Percentiles rank a stretch among this genome's conserved stretches.
These are phyloP conservation scores for Pseudotulostoma volvatum DNA, from an alignment of 495 filamentous ascomycete genomes.

Conservation along the genomic window DNA sequence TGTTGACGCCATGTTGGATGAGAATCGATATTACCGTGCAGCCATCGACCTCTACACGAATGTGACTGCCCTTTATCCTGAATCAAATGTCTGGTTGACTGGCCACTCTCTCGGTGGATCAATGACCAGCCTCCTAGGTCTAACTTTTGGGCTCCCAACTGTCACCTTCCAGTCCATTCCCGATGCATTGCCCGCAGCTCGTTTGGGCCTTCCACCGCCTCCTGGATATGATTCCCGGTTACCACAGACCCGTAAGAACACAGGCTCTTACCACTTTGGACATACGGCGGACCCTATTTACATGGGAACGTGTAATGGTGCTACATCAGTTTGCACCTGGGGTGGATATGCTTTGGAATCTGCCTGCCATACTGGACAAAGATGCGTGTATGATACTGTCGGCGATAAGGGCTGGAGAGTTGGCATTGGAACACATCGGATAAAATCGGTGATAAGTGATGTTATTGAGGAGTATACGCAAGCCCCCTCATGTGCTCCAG, in stretches of 20 bases:
- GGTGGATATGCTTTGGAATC: conserved; percentile 92
- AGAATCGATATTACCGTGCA: conserved; percentile 82
- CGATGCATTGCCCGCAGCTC: conserved; percentile 71
- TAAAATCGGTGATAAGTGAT: conserved; percentile 66
- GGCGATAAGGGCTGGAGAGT: conserved; percentile 80
- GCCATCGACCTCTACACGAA: conserved; percentile 80
- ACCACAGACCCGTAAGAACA: conserved; percentile 52
- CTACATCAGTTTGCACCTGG: conserved; percentile 71
- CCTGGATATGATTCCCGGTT: conserved; percentile 54
- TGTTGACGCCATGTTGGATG: conserved; percentile 49
- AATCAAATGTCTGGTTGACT: conserved; percentile 70
- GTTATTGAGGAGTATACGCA: conserved; percentile 67
- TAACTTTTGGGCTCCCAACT: conserved; percentile 77
- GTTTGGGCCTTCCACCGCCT: conserved; percentile 74
- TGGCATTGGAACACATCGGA: conserved; percentile 70
- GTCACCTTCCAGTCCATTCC: conserved; percentile 84
- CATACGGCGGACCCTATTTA: conserved; percentile 92
- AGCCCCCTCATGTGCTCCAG: conserved; percentile 57
- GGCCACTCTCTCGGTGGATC: conserved; percentile 87
- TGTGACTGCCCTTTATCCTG: conserved; percentile 74
- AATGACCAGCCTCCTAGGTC: conserved; percentile 64
- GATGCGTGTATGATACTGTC: conserved; percentile 86
- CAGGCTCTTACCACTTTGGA: conserved; percentile 82
- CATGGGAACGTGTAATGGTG: conserved; percentile 85
- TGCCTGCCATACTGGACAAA: conserved; percentile 70